Conservation (phyloP, 2,329 filamentous ascomycete species). For the Xylaria sp. region DNA sequence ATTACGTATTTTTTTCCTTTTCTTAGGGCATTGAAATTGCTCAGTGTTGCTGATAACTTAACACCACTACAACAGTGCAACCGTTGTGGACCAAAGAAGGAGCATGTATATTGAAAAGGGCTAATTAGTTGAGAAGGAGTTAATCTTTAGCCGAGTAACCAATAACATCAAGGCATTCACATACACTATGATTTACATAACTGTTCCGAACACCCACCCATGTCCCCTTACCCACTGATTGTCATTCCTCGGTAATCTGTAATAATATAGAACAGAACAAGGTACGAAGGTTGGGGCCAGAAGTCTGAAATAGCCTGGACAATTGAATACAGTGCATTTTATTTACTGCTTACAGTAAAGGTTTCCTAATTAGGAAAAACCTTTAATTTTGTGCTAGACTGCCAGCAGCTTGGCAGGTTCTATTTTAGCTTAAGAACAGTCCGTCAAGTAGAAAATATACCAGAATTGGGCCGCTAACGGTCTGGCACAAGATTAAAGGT, state of each 20-base stretch:
- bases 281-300: too few relatives aligned
- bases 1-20: too few relatives aligned
- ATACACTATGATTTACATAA: not conserved
- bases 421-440: too few relatives aligned
- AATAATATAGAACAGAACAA: not conserved
- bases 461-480: too few relatives aligned
- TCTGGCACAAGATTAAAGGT: too few relatives aligned
- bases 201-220: not conserved
- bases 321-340: too few relatives aligned
- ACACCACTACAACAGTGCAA: not conserved
- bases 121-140: not conserved
- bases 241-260: not conserved
- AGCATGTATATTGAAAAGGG: not conserved
- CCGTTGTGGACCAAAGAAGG: not conserved
- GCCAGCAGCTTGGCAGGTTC: too few relatives aligned
- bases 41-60: not conserved
- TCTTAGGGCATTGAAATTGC: not conserved
- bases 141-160: not conserved
- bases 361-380: too few relatives aligned
- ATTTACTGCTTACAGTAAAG: too few relatives aligned
- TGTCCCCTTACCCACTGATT: slow-evolving; percentile 8
- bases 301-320: too few relatives aligned
- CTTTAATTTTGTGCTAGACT: too few relatives aligned
- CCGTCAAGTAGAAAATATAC: too few relatives aligned
- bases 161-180: not conserved